Evolutionary conservation across 75 land plant species (phyloP), one percentile per base, ranked within the genome.

Genomic region (Larix kaempferi): DNA sequence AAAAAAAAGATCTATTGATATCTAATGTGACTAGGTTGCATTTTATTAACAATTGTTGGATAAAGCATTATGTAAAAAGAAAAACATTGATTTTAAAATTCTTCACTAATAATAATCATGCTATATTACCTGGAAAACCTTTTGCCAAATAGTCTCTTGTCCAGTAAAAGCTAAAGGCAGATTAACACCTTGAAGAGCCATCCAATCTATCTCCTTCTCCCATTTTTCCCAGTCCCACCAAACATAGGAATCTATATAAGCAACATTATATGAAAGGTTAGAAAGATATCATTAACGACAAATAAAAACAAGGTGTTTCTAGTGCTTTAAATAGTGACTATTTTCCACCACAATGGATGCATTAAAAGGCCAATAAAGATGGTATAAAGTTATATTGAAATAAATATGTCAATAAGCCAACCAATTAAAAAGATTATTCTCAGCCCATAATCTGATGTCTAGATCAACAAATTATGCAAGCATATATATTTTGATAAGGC

Each of bases 141-240:
- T 96, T 72, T 90, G 91, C 99, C 99, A 96, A 39, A 96, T 90
- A 35, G 93, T 62, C 83, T 96, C 99, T 83, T 96, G 99, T 14
- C 97, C 99, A 17, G 90, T 94, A 76, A 96, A 94, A 67, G 99
- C 96, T 74, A 96, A 80, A 65, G 97, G 99, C 37, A 96, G 86
- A 76, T 96, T 96, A 77, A 96, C 80, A 37, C 99, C 99, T 82
- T 96, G 97, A 71, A 96, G 93, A 65, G 94, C 99, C 99, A 96
- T 96, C 99, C 99, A 96, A 63, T 96, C 99, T 57, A 96, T 89
- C 85, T 96, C 99, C 77, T 89, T 94, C 78, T 91, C 92, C 99
- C 99, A 96, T 85, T 86, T 86, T 75, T 94, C 86, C 99, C 99
- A 96, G 64, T 90, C 87, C 99, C 99, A 96, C 99, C 99, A 96